phyloP scores from a whole-genome alignment of 78 protist genomes.

The Monocercomonoides exilis region DNA sequence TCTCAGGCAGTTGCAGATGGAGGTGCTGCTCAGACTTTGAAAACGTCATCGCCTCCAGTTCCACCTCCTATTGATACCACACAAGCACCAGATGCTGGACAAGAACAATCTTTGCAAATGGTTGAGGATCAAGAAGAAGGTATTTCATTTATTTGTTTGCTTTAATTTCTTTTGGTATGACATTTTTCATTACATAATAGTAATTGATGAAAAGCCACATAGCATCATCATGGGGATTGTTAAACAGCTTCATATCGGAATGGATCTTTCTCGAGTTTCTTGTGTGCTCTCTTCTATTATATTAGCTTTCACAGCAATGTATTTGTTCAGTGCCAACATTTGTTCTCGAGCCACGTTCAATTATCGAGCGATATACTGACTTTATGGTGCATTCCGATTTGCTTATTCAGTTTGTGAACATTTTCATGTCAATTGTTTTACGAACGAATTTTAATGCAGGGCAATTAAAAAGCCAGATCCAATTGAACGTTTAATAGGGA shows the following conservation, averaged over 20 bases:
- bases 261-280: conserved; percentile 65
- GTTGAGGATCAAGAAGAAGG: no score
- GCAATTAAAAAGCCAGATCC: conserved; percentile 31
- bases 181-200: no score
- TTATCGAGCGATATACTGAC: conserved; percentile 68
- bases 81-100: no score
- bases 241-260: conserved; percentile 39
- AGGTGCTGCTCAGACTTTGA: no score
- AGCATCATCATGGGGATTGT: neutral
- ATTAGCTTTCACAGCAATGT: neutral
- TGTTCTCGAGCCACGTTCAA: conserved; percentile 82
- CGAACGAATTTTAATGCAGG: no score
- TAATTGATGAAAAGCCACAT: conserved; percentile 12
- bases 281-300: neutral
- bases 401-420: neutral
- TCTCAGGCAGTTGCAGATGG: no score
- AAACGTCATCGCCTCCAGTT: no score
- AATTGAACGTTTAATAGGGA: conserved; percentile 50
- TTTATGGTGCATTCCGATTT: conserved; percentile 41
- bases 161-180: no score
- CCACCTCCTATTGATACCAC: no score
- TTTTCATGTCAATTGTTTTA: neutral
- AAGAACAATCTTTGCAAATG: no score
- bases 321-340: conserved; percentile 62
- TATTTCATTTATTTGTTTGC: no score